phyloP scores from a whole-genome alignment of 2,329 filamentous ascomycete genomes.

The Neofusicoccum laricinum region DNA sequence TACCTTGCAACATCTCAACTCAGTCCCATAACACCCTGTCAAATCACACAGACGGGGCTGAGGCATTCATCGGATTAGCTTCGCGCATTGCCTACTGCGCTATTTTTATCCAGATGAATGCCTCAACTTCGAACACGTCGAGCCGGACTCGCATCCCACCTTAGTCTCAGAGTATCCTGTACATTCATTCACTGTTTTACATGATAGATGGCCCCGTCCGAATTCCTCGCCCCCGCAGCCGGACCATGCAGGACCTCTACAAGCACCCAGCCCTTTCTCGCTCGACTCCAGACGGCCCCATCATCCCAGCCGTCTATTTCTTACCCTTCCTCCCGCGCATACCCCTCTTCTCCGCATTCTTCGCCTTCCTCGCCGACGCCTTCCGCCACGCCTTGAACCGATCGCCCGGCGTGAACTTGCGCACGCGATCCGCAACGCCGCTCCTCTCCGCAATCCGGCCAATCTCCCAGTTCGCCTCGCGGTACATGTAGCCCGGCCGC shows the following conservation, averaged over 20 bases:
- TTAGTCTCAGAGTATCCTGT: not conserved
- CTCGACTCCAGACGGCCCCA: too few relatives aligned
- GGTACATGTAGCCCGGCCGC: slow-evolving; percentile 60
- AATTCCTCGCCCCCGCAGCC: not conserved
- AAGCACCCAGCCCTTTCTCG: not conserved
- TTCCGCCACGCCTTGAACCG: slow-evolving; percentile 66
- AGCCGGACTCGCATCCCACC: not conserved
- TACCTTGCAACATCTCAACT: too few relatives aligned
- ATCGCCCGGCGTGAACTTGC: slow-evolving; percentile 56
- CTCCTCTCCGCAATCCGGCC: slow-evolving; percentile 61
- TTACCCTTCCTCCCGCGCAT: slow-evolving; percentile 26
- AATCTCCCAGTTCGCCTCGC: slow-evolving; percentile 67
- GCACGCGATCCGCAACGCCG: slow-evolving; percentile 49
- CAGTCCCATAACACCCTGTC: too few relatives aligned
- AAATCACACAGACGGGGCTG: too few relatives aligned
- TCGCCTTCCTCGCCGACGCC: slow-evolving; percentile 50
- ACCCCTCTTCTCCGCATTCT: slow-evolving; percentile 55
- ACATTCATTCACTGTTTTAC: slow-evolving; percentile 3
- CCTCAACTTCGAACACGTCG: too few relatives aligned
- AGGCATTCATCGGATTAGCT: too few relatives aligned
- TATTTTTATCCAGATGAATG: too few relatives aligned
- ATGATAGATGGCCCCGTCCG: not conserved
- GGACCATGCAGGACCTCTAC: not conserved
- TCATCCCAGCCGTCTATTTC: not conserved
- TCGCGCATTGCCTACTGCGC: too few relatives aligned